phyloP scores from a whole-genome alignment of 331 rosid species.

The Prunus yedoensis region DNA sequence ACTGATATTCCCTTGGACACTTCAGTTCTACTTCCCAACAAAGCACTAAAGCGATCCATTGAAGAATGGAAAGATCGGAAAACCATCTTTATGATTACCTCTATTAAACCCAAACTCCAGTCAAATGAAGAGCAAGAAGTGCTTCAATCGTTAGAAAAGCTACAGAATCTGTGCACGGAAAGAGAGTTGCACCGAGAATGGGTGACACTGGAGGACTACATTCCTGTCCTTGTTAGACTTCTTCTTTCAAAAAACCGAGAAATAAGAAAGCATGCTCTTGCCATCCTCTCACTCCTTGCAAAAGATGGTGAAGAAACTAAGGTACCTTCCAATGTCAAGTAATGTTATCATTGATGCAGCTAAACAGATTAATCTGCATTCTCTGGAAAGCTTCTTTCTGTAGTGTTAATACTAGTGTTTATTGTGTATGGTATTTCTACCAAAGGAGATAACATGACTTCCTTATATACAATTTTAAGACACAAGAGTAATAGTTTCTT shows the following conservation, averaged over 20 bases:
- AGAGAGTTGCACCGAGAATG: conserved; percentile 57
- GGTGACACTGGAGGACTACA: conserved; percentile 53
- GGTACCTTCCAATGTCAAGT: conserved; percentile 33
- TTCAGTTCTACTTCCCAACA: conserved; percentile 47
- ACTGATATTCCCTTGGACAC: conserved; percentile 46
- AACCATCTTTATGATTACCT: conserved; percentile 42
- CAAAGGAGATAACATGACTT: not conserved
- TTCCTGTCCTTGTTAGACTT: conserved; percentile 47
- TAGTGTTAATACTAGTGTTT: too few species aligned
- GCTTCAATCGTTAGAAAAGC: conserved; percentile 35
- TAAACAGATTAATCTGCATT: not conserved
- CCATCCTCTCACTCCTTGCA: conserved; percentile 49
- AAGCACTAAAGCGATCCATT: conserved; percentile 53
- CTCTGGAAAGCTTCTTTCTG: not conserved
- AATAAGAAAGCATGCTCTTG: conserved; percentile 43
- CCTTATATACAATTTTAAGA: too few species aligned
- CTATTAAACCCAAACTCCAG: conserved; percentile 43
- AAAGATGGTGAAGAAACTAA: conserved; percentile 46
- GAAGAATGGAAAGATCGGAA: conserved; percentile 69
- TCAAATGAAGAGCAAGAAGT: conserved; percentile 43
- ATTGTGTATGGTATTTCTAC: too few species aligned
- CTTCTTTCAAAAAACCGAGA: conserved; percentile 49
- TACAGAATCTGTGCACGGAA: conserved; percentile 42
- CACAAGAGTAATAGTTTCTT: not conserved
- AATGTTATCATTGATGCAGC: not conserved